Conservation (phyloP, 768 basidiomycete genomes). For the Boletus subcaerulescens region DNA sequence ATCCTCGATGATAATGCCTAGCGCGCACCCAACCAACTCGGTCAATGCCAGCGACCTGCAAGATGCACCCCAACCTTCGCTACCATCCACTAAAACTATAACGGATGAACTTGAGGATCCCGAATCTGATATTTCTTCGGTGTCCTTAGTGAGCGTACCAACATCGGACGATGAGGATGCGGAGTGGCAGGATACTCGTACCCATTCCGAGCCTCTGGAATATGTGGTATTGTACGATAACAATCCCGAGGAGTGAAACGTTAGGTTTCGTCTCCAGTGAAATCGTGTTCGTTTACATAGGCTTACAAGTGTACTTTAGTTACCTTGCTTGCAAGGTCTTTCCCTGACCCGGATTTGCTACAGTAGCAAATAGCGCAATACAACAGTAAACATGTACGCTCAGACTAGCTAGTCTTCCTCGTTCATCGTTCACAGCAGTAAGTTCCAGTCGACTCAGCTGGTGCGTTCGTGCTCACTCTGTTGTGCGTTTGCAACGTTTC, state of each 20-base stretch:
- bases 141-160: slow-evolving; percentile 61
- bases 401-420: too few species aligned
- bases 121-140: slow-evolving; percentile 43
- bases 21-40: slow-evolving; percentile 24
- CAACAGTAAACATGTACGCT: too few species aligned
- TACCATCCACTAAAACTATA: slow-evolving; percentile 27
- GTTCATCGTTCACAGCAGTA: too few species aligned
- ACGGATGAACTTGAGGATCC: slow-evolving; percentile 38
- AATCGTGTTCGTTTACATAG: not conserved
- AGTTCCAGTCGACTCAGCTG: too few species aligned
- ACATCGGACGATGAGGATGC: slow-evolving; percentile 53
- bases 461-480: too few species aligned
- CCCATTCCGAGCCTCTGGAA: slow-evolving; percentile 45
- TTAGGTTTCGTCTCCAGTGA: not conserved
- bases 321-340: too few species aligned
- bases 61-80: slow-evolving; percentile 10
- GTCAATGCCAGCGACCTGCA: slow-evolving; percentile 1
- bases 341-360: too few species aligned
- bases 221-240: slow-evolving; percentile 76
- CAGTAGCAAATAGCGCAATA: too few species aligned
- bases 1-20: slow-evolving; percentile 67
- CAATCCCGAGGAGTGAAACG: slow-evolving; percentile 45
- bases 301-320: too few species aligned
- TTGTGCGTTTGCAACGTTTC: too few species aligned
- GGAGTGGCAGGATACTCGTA: slow-evolving; percentile 59